Evolutionary conservation across 2,329 filamentous ascomycete genomes (phyloP), one percentile per base, ranked within the genome.

Genomic region (Calonectria multiphialidica): DNA sequence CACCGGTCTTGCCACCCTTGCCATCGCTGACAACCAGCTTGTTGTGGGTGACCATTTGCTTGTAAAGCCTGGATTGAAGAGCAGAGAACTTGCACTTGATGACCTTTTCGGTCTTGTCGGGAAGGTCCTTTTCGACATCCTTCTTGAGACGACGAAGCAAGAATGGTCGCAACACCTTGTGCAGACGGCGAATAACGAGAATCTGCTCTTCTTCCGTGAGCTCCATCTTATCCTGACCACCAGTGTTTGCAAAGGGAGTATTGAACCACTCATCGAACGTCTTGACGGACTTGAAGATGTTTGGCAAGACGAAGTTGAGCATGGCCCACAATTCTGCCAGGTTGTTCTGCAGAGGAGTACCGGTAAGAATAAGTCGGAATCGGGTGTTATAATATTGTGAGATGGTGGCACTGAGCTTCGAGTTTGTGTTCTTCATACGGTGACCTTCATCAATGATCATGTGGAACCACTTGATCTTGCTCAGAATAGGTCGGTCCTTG

Each of bases 231-330:
- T 99, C 97, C 85, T 98, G 96, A 47, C 95, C 93, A 84, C 97
- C 97, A 6, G 97, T 99, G 82, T 99, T 99, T 78, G 97, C 97
- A 83, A 99, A 99, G 0, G 97, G 97, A 30, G 97, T 99, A 83
- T 98, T 99, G 91, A 99, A 99, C 97, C 97, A 99, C 84, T 99
- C 97, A 83, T 99, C 97, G 81, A 99, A 99, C 2, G 96, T 98
- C 83, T 97, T 98, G 74, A 96, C 95, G 2, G 97, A 98, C 84
- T 99, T 99, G 92, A 99, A 99, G 77, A 99, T 99, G 78, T 95
- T 98, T 3, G 97, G 97, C 61, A 99, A 88, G 47, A 98, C 97
- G 83, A 99, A 99, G 87, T 99, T 99, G 80, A 99, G 93, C 88
- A 99, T 93, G 30, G 97, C 95, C 97, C 97, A 99, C 79, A 99